Evolutionary conservation across 169 alveolate genomes (phyloP).

Genomic region (Eimeria brunetti): DNA sequence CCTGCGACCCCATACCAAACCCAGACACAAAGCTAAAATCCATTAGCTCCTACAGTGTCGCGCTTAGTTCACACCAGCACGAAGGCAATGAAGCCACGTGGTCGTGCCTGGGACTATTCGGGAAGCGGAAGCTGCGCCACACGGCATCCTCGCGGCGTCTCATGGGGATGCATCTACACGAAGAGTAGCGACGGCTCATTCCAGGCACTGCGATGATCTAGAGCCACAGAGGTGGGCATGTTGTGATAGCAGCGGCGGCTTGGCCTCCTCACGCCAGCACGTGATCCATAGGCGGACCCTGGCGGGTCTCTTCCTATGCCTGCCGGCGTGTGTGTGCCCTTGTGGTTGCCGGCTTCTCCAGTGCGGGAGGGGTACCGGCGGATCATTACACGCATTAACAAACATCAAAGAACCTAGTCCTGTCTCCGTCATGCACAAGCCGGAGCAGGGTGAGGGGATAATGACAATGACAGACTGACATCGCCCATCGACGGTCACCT

Average conservation of each 20-base stretch:
- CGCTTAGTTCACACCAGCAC: slow-evolving; percentile 48
- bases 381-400: slow-evolving; percentile 10
- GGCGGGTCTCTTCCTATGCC: slow-evolving; percentile 34
- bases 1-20: slow-evolving; percentile 34
- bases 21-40: slow-evolving; percentile 17
- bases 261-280: slow-evolving; percentile 36
- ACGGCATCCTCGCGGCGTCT: slow-evolving; percentile 10
- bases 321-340: neutral
- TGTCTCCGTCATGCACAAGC: slow-evolving; percentile 4
- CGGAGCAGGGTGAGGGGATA: neutral
- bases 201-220: neutral
- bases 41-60: slow-evolving; percentile 53
- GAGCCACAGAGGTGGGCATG: neutral
- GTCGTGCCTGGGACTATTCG: slow-evolving; percentile 32
- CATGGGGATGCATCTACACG: slow-evolving; percentile 15
- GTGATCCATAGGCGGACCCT: slow-evolving; percentile 22
- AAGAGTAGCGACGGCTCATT: neutral
- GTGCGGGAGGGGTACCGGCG: slow-evolving; percentile 60
- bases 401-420: slow-evolving; percentile 1
- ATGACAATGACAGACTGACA: neutral
- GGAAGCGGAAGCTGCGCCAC: slow-evolving; percentile 40
- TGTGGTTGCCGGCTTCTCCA: slow-evolving; percentile 69
- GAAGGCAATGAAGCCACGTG: slow-evolving; percentile 19
- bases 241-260: slow-evolving; percentile 27
- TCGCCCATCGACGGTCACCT: slow-evolving; percentile 39